Evolutionary conservation across 345 rosid species (phyloP).

Genomic region (Litchi chinensis): DNA sequence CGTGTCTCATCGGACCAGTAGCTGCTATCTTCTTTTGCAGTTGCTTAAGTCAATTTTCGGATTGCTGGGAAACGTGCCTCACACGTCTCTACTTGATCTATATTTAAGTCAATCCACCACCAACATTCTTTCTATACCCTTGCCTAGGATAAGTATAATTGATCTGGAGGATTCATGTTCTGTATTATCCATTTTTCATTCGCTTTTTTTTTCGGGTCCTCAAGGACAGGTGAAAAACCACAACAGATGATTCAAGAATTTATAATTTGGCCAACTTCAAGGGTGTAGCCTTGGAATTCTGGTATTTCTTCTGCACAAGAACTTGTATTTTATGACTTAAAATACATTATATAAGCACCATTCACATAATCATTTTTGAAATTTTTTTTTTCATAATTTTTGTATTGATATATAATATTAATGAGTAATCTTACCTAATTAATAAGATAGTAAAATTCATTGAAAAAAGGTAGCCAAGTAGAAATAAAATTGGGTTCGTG

Average conservation of each 20-base stretch:
- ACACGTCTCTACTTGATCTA: not conserved
- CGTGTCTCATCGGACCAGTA: not conserved
- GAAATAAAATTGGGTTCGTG: no score
- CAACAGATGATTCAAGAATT: not conserved
- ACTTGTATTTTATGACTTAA: not conserved
- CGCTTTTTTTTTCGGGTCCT: no score
- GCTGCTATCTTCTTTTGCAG: not conserved
- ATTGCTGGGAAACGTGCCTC: not conserved
- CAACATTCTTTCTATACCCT: no score
- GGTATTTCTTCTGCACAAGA: not conserved
- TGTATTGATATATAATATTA: no score
- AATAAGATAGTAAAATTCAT: no score
- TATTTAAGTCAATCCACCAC: not conserved
- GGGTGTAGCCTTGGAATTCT: not conserved
- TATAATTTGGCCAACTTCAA: not conserved
- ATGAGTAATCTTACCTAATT: no score
- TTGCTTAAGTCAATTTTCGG: not conserved
- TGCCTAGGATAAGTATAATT: not conserved
- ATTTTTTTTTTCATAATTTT: no score
- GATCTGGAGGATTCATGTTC: not conserved
- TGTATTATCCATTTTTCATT: not conserved
- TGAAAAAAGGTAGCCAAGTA: no score
- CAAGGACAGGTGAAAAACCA: not conserved
- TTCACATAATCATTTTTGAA: not conserved
- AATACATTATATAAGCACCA: not conserved